Conservation (phyloP, 306 rosid species). For the Cercis canadensis region DNA sequence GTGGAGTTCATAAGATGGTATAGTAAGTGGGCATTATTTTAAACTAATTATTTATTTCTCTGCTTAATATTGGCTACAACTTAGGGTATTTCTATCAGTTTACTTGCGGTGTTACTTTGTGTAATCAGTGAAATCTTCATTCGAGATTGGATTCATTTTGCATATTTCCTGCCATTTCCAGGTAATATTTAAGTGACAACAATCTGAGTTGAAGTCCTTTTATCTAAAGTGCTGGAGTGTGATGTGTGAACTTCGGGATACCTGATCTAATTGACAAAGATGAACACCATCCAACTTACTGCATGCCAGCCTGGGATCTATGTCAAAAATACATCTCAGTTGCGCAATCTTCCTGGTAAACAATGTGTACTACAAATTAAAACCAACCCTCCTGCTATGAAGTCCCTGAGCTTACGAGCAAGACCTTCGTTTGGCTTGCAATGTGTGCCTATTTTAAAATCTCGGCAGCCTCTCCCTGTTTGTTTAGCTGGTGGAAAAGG, state of each 20-base stretch:
- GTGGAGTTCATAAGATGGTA: no score
- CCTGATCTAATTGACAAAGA: slow-evolving; percentile 29
- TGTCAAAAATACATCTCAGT: slow-evolving; percentile 23
- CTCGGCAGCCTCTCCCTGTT: slow-evolving; percentile 42
- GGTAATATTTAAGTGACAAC: not conserved
- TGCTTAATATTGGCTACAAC: not conserved
- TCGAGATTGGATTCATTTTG: not conserved
- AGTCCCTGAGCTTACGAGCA: slow-evolving; percentile 7
- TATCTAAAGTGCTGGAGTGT: slow-evolving; percentile 38
- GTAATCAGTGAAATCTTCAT: slow-evolving; percentile 8
- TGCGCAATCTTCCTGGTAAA: slow-evolving; percentile 29
- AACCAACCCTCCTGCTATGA: slow-evolving; percentile 32
- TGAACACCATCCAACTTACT: slow-evolving; percentile 49
- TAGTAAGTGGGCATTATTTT: no score
- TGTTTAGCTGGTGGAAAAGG: slow-evolving; percentile 65
- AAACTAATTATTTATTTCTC: no score
- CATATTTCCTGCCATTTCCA: not conserved
- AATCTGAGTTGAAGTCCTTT: slow-evolving; percentile 21
- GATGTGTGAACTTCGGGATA: slow-evolving; percentile 32
- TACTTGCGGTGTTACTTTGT: not conserved
- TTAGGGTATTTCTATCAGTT: not conserved
- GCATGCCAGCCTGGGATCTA: slow-evolving; percentile 33
- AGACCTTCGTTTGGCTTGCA: slow-evolving; percentile 37
- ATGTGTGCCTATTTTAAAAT: slow-evolving; percentile 41
- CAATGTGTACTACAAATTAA: slow-evolving; percentile 11